Conservation (phyloP, 306 rosid genomes). For the Fragaria nilgerrensis region DNA sequence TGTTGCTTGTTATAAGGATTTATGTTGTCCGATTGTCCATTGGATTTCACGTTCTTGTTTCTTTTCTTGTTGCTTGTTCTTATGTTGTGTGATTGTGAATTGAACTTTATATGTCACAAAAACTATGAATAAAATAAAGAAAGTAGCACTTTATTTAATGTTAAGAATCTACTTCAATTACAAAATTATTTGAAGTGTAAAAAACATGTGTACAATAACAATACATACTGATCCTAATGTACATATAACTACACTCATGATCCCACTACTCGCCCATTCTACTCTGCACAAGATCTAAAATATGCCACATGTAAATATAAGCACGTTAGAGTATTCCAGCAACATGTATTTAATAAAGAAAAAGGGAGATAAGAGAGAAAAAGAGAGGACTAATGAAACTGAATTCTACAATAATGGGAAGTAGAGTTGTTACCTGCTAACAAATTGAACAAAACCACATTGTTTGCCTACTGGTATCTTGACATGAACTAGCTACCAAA, state of each 20-base stretch:
- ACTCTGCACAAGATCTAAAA: constrained; percentile 56
- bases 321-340: neutral
- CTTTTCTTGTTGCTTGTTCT: no score
- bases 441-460: constrained; percentile 72
- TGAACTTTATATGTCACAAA: no score
- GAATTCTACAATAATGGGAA: neutral
- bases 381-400: neutral
- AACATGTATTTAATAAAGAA: neutral
- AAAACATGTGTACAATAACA: no score
- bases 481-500: constrained; percentile 55
- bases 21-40: no score
- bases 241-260: constrained; percentile 10
- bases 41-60: no score
- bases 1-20: no score
- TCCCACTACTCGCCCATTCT: constrained; percentile 54
- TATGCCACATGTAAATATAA: neutral
- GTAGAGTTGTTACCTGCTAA: constrained; percentile 36
- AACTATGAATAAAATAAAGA: no score
- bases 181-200: no score
- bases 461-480: constrained; percentile 65
- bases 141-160: no score
- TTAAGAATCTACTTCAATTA: no score
- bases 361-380: neutral
- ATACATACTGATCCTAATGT: no score
- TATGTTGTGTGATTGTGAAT: no score